Conservation (phyloP, 176 grass and related monocot genomes). For the Hsuehochloa calcarea region DNA sequence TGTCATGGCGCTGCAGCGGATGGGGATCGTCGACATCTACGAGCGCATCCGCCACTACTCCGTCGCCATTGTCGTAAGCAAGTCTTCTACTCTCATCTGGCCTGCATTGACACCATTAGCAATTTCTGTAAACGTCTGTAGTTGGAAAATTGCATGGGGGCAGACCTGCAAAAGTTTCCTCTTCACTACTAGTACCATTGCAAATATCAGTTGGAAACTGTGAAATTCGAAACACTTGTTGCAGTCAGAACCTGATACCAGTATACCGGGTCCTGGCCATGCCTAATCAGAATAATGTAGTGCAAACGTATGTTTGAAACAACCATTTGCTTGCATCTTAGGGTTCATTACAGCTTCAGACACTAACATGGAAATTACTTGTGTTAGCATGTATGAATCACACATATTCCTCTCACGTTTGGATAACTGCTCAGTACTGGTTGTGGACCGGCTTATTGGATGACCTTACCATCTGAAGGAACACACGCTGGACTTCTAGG, state of each 20-base stretch:
- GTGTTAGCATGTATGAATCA: neutral
- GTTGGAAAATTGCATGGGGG: neutral
- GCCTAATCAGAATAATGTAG: neutral
- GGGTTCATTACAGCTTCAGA: neutral
- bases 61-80: conserved; percentile 75
- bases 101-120: neutral
- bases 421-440: neutral
- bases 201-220: neutral
- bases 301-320: neutral
- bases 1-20: conserved; percentile 93
- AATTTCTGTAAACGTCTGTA: neutral
- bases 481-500: neutral
- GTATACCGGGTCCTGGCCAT: neutral
- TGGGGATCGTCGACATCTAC: conserved; percentile 91
- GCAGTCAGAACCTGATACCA: neutral
- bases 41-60: conserved; percentile 85
- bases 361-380: neutral
- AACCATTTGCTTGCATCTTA: neutral
- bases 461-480: neutral
- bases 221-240: neutral
- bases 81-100: neutral
- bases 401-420: neutral
- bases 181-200: neutral
- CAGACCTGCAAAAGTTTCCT: neutral
- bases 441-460: neutral